Base-by-base conservation (phyloP, 106 monocot genomes). In the Acorus gramineus region DNA sequence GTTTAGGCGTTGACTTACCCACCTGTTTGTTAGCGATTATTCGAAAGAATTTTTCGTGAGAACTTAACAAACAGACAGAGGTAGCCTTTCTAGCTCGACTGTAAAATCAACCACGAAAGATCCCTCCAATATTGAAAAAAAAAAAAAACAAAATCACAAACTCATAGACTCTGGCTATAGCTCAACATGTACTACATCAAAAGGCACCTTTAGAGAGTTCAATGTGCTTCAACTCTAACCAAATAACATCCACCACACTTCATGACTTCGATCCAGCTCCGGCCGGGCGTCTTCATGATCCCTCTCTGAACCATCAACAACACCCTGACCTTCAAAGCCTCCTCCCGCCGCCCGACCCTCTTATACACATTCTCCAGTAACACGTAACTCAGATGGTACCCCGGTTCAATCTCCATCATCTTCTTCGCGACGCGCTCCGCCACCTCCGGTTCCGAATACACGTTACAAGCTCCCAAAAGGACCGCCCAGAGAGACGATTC, bases 331-430 rank as follows among this genome's bases (percentile, higher is more conserved):
- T 98, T 67, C 55, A 70, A 10, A 45, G 98, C 98, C 46, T 88
- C 85, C 49, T 86, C 66, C 90, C 87, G 91, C 55, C 83, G 52
- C 4, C 81, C 79, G 8, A 76, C 59, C 43, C 64, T 72, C 68
- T 80, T 98, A 54, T 92, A 98, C 52, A 88, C 75, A 64, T 91
- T 98, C 3, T 81, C 74, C 8, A 98, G 85, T 70, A 98, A 79
- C 64, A 98, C 76, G 66, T 98, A 98, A 72, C 91, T 88, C 67
- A 92, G 55, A 73, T 98, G 83, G 62, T 79, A 81, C 42, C 75
- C 48, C 2, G 98, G 85, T 10, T 88, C 88, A 69, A 92, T 69
- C 59, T 81, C 74, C 57, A 91, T 88, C 82, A 92, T 85, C 74
- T 78, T 92, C 70, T 77, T 87, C 3, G 87, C 91, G 14, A 80